Base-by-base conservation (phyloP, 495 filamentous ascomycete genomes). In the Aspergillus sclerotiicarbonarius region DNA sequence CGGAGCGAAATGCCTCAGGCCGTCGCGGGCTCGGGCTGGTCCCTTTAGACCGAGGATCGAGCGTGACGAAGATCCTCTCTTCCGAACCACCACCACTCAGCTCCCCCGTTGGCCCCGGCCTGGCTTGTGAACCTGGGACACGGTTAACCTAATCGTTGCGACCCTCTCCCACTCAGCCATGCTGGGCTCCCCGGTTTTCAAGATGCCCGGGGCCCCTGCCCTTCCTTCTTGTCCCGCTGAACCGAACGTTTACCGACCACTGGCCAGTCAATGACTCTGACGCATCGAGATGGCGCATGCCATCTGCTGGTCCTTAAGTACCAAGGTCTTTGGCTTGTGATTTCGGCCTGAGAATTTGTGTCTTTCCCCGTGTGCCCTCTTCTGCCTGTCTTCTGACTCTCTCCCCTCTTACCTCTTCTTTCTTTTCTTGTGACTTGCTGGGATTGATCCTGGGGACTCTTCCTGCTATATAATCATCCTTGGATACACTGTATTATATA, bases 31-130 rank as follows among this genome's bases (percentile, higher is more conserved):
- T 30, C 6, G 32, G n/a, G 57, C 37, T 41, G 47, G 47, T 50
- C 60, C 71, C 73, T 64, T 76, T 76, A 70, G 71, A 72, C 73
- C 73, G 73, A 76, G 73, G 73, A 76, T 72, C 73, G 51, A 48
- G 53, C 53, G 43, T 57, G 61, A 60, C 63, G 70, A 41, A 58
- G 70, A 73, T 76, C 73, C 73, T 73, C 67, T 75, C 65, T 76
- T 63, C 73, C 71, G 72, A 76, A 66, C 64, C 66, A 49, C 30
- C 29, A 41, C 58, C 66, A 71, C 60, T 67, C 72, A 70, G 62
- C 44, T 57, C 65, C 60, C 64, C 62, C 62, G 60, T 62, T 66
- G 20, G 43, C 68, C 68, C 66, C 64, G 62, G 53, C 20, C 49
- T 66, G 59, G 61, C 65, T 64, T 66, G 60, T 73, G 71, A 68